phyloP scores from a whole-genome alignment of 2,329 filamentous ascomycete species.

The Apiospora koreana region DNA sequence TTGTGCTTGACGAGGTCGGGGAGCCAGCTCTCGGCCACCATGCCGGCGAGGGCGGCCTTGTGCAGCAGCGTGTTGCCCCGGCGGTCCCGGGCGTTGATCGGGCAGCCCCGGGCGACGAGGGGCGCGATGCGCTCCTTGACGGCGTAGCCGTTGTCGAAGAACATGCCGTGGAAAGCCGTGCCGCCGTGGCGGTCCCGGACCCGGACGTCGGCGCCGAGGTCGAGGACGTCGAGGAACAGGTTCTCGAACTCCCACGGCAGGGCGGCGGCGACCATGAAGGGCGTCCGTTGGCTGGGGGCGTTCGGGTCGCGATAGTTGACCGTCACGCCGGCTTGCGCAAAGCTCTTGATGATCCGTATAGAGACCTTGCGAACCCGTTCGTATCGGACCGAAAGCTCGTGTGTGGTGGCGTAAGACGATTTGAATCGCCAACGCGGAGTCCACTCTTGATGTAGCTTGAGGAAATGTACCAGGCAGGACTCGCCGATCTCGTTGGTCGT shows the following conservation, averaged over 20 bases:
- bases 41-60: not conserved
- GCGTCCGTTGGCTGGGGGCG: not conserved
- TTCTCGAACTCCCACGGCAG: not conserved
- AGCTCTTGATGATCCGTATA: not conserved
- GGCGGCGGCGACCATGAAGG: not conserved
- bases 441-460: not conserved
- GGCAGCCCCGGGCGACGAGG: not conserved
- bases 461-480: not conserved
- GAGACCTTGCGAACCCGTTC: not conserved
- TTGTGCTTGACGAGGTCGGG: not conserved
- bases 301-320: not conserved
- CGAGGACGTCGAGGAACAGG: not conserved
- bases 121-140: not conserved
- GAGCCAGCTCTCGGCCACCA: not conserved
- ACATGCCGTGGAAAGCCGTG: not conserved
- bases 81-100: not conserved
- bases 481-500: not conserved
- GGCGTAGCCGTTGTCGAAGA: not conserved
- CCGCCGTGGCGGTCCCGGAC: not conserved
- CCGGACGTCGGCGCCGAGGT: not conserved
- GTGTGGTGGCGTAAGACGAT: not conserved
- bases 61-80: not conserved
- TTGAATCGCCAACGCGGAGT: not conserved
- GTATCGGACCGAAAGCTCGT: not conserved
- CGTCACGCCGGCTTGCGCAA: not conserved